Base-by-base conservation (phyloP, 208 protist genomes). In the Trypanosoma melophagium region DNA sequence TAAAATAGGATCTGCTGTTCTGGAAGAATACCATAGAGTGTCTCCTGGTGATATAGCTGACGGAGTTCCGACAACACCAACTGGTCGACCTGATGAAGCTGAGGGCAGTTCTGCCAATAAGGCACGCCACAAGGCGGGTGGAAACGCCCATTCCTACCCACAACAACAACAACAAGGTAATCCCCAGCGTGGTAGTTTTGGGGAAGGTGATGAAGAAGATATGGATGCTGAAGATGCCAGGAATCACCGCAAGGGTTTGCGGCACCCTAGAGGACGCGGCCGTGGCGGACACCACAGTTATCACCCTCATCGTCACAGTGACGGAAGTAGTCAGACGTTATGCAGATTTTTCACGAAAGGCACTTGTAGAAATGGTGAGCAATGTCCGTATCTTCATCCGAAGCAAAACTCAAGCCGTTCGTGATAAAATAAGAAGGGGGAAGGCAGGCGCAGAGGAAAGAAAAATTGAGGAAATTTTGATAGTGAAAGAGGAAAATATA, bases 291-390 rank as follows among this genome's bases (percentile, higher is more conserved):
- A 67, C 55, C 65, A 76, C 65, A 52, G 21, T 9, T 66, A 59
- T 17, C 62, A 69, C 35, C 16, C 40, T n/a, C 65, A 70, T 51
- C 45, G 60, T 10, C 57, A 70, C 51, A 21, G 28, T 7, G 66
- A 71, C 14, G 45, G 49, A 10, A 58, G 44, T 55, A 42, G 35
- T 25, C 58, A 65, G 19, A 21, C 47, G 42, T 3, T 68, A 8
- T 76, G 71, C 28, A 63, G 51, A 44, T 76, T 67, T 60, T 76
- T 71, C 41, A 70, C 19, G 40, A 71, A 70, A 40, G 71, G 63
- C 8, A 47, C 17, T 0, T 76, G 71, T 28, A 76, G 60, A 54
- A 57, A 58, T 55, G 71, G 71, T 0, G 57, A 66, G 1, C 21
- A 61, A 7, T 76, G 71, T 24, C 50, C 55, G n/a, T 76, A 60